Evolutionary conservation across 106 monocot species (phyloP).

Genomic region (Acorus gramineus): DNA sequence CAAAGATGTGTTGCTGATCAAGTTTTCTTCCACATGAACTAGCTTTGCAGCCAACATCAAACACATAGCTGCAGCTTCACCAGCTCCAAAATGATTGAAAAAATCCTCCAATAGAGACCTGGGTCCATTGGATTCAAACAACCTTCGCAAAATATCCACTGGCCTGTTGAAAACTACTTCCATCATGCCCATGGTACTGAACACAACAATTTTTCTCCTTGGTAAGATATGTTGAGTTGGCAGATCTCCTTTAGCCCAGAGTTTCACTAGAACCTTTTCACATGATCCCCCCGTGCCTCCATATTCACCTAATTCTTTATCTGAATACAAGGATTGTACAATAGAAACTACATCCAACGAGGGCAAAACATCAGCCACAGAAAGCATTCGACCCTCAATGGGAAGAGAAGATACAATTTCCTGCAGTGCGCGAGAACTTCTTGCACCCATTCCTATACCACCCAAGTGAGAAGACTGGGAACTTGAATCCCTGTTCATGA

Average conservation of each 20-base stretch:
- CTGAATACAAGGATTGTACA: constrained; percentile 68
- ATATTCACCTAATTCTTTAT: constrained; percentile 34
- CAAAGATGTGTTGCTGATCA: constrained; percentile 53
- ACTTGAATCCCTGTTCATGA: constrained; percentile 69
- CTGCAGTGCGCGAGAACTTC: constrained; percentile 70
- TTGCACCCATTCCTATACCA: constrained; percentile 42
- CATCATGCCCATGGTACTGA: constrained; percentile 84
- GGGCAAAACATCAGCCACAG: constrained; percentile 70
- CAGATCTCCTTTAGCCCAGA: constrained; percentile 91
- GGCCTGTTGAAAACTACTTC: constrained; percentile 88
- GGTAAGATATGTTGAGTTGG: constrained; percentile 87
- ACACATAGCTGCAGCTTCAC: constrained; percentile 95
- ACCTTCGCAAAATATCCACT: constrained; percentile 75
- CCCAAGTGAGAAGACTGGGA: constrained; percentile 44
- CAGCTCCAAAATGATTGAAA: constrained; percentile 79
- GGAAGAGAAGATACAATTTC: constrained; percentile 74
- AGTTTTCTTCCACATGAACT: constrained; percentile 49
- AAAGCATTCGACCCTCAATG: constrained; percentile 87
- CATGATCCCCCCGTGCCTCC: constrained; percentile 29
- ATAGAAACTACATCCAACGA: constrained; percentile 44
- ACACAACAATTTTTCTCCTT: constrained; percentile 72
- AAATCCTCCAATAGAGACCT: constrained; percentile 74
- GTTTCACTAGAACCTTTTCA: constrained; percentile 49
- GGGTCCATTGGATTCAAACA: constrained; percentile 64
- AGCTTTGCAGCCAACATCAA: constrained; percentile 75